phyloP scores from a whole-genome alignment of 2,329 filamentous ascomycete species.

The Dothideomycetidae sp. region DNA sequence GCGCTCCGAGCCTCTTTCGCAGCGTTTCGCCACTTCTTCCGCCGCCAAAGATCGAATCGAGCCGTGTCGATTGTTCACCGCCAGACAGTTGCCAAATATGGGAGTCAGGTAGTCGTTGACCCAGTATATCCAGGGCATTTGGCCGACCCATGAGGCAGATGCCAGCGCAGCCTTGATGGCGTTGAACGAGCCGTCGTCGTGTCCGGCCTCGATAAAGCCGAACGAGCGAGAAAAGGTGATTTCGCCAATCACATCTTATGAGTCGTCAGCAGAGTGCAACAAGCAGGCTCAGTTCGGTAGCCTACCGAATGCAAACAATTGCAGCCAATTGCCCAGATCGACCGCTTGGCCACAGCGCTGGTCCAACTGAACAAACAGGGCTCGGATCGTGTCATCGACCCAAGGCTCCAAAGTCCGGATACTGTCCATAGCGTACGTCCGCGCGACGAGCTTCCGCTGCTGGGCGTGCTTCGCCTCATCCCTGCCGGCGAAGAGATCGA shows the following conservation, averaged over 20 bases:
- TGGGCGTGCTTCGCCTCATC: slow-evolving; percentile 24
- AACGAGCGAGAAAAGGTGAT: slow-evolving; percentile 27
- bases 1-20: slow-evolving; percentile 21
- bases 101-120: slow-evolving; percentile 24
- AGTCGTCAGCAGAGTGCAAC: neutral
- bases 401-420: slow-evolving; percentile 27
- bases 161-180: slow-evolving; percentile 21
- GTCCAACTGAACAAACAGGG: slow-evolving; percentile 23
- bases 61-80: slow-evolving; percentile 22
- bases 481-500: slow-evolving; percentile 28
- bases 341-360: slow-evolving; percentile 17
- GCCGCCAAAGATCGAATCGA: slow-evolving; percentile 22
- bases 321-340: slow-evolving; percentile 27
- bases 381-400: slow-evolving; percentile 24
- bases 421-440: slow-evolving; percentile 25
- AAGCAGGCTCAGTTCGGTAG: neutral
- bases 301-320: slow-evolving; percentile 28
- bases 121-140: slow-evolving; percentile 22
- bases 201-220: slow-evolving; percentile 23
- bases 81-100: slow-evolving; percentile 25
- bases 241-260: slow-evolving; percentile 28
- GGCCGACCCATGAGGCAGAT: slow-evolving; percentile 26
- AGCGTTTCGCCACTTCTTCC: slow-evolving; percentile 18
- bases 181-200: slow-evolving; percentile 23
- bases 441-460: slow-evolving; percentile 22